Evolutionary conservation across 2,329 filamentous ascomycete genomes (phyloP).

Genomic region (Aureobasidium sp.): DNA sequence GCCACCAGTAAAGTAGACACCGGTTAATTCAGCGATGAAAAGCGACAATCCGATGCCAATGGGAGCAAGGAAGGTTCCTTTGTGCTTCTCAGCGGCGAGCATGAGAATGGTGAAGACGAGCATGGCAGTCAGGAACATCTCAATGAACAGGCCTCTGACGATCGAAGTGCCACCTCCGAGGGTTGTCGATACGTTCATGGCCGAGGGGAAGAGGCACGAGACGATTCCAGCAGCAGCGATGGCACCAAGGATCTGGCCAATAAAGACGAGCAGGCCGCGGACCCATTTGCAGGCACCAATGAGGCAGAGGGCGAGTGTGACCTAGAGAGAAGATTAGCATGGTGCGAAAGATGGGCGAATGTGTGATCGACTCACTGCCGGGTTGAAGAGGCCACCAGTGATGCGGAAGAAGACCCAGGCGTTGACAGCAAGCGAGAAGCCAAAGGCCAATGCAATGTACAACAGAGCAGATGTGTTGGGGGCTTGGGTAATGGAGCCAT

Average conservation of each 20-base stretch:
- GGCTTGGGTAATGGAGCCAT: conserved; percentile 23
- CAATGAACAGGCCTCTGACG: conserved; percentile 42
- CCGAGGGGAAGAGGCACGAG: conserved; percentile 38
- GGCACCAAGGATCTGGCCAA: conserved; percentile 40
- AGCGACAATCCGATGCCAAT: conserved; percentile 38
- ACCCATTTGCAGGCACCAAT: conserved; percentile 42
- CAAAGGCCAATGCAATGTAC: conserved; percentile 37
- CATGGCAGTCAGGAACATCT: conserved; percentile 45
- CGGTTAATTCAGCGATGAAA: conserved; percentile 40
- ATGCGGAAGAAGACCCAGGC: conserved; percentile 41
- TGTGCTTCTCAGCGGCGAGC: conserved; percentile 38
- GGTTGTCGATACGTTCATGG: conserved; percentile 39
- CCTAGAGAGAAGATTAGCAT: conserved; percentile 20
- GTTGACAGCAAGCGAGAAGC: conserved; percentile 39
- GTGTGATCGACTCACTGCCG: conserved; percentile 23
- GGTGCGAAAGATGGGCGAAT: no score
- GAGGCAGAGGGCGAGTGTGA: conserved; percentile 42
- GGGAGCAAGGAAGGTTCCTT: conserved; percentile 35
- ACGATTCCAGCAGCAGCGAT: conserved; percentile 42
- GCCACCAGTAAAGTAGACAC: conserved; percentile 38
- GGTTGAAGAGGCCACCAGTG: conserved; percentile 32
- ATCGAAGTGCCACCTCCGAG: conserved; percentile 38
- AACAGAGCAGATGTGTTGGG: conserved; percentile 31
- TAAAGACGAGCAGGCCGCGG: conserved; percentile 37
- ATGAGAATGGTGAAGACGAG: conserved; percentile 45